Base-by-base conservation (phyloP, 192 early-diverging fungal genomes). In the Backusella liffmaniae region DNA sequence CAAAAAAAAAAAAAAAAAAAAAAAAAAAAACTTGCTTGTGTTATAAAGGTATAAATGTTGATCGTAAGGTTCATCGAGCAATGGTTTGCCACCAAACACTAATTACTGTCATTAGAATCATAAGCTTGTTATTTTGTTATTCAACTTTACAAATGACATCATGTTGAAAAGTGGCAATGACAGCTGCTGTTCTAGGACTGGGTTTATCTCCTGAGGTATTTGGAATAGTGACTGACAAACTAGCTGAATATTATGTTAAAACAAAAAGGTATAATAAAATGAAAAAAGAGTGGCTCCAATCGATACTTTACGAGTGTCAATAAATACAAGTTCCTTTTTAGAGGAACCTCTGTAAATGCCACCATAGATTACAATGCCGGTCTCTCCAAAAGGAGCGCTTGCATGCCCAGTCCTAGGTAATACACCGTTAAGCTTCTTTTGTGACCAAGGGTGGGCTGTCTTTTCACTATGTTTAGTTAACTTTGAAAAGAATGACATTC, bases 121-220 rank as follows among this genome's bases (percentile, higher is more conserved):
- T 18, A 34, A 32, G 5, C 32, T 42, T 6, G 10, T 39, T 2
- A 37, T 5, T 67, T 5, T 42, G 30, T 30, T 49, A 1, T 32
- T 30, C 15, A 49, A 49, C 13, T 74, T 79, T 80, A 84, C 82
- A 79, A 37, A 82, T 75, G 37, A 87, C 75, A 56, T 84, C 76
- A 41, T 81, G 67, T 16, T 82, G 84, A 3, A 87, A 69, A 30
- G 80, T 76, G 16, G 84, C 82, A 30, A 82, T 77, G 3, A 82
- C 79, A 53, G 85, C 84, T 51, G 77, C 80, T 49, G 37, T 87
- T 44, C 77, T 49, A 10, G 82, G 80, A 7, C 66, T 36, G 26
- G 86, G 86, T 16, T 74, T 53, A 59, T 85, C 77, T 4, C 86
- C 86, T 16, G 73, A 67, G 18, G 82, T 72, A n/a, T 74, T 72